Evolutionary conservation across 208 protist species (phyloP).

Genomic region (Kentomonas sorsogonicus): DNA sequence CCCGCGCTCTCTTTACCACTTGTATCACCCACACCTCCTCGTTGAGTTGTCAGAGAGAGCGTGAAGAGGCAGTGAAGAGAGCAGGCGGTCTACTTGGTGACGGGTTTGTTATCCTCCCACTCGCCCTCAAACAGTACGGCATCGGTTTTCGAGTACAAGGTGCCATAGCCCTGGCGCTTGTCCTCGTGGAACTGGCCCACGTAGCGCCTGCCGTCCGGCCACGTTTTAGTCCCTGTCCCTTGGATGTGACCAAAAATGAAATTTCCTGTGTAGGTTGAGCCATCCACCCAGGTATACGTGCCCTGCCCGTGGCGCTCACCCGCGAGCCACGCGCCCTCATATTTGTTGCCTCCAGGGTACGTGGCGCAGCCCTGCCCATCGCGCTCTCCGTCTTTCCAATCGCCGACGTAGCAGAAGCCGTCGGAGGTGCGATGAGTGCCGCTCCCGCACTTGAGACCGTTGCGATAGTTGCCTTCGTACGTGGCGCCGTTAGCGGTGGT

Average conservation of each 20-base stretch:
- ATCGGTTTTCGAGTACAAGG: conserved; percentile 87
- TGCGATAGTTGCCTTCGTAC: conserved; percentile 92
- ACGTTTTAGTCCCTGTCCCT: conserved; percentile 85
- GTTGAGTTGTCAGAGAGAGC: too few species aligned
- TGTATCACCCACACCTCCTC: too few species aligned
- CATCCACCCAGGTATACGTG: conserved; percentile 82
- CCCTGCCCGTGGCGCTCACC: conserved; percentile 66
- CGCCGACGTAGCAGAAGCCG: conserved; percentile 71
- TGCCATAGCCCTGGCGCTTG: conserved; percentile 86
- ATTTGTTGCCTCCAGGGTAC: conserved; percentile 71
- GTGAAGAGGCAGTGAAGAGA: too few species aligned
- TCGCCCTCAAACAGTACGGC: conserved; percentile 89
- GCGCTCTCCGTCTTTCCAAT: conserved; percentile 59
- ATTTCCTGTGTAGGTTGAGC: conserved; percentile 83
- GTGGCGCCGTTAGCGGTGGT: conserved; percentile 85
- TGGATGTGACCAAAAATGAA: conserved; percentile 87
- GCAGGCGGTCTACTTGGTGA: too few species aligned
- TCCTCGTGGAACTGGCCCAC: conserved; percentile 88
- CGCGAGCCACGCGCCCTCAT: conserved; percentile 72
- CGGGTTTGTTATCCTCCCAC: conserved; percentile 83
- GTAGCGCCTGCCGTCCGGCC: conserved; percentile 88
- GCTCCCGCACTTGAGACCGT: conserved; percentile 92
- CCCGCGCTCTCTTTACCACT: too few species aligned
- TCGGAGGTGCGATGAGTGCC: conserved; percentile 69
- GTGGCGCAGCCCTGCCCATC: conserved; percentile 55